A percentile compares a stretch with the other conserved stretches of the same genome.
These are phyloP conservation scores for Antrodiella citrinella DNA, from an alignment of 768 basidiomycete species.

Conservation along the genomic window DNA sequence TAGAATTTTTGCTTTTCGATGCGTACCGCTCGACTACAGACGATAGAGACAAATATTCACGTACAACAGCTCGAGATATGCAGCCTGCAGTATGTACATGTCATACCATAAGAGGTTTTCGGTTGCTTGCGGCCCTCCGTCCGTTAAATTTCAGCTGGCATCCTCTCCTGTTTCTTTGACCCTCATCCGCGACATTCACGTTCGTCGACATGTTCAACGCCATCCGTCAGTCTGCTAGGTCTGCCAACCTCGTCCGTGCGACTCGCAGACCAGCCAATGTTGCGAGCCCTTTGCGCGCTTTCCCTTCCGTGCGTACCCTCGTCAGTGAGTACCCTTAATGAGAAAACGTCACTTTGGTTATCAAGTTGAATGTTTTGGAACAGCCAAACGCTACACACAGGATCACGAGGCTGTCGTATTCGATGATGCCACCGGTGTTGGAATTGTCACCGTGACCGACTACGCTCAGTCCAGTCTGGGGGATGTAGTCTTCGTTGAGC, in stretches of 20 bases:
- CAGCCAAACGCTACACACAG: slow-evolving; percentile 72
- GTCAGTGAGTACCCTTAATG: slow-evolving; percentile 42
- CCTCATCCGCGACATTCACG: background rate
- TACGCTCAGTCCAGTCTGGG: slow-evolving; percentile 89
- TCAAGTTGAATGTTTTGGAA: background rate
- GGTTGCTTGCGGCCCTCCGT: background rate
- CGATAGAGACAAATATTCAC: no score
- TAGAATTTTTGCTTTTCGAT: no score
- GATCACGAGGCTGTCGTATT: slow-evolving; percentile 85
- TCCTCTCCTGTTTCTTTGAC: background rate
- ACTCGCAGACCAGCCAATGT: slow-evolving; percentile 18
- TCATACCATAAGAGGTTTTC: background rate
- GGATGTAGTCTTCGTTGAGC: slow-evolving; percentile 96
- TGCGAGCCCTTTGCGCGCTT: slow-evolving; percentile 17
- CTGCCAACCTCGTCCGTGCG: slow-evolving; percentile 20
- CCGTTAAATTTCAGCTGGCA: background rate
- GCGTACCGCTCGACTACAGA: no score
- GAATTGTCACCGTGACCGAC: slow-evolving; percentile 80
- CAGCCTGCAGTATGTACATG: no score
- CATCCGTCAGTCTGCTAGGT: slow-evolving; percentile 23
- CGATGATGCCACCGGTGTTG: slow-evolving; percentile 70
- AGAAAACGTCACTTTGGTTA: background rate
- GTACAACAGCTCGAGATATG: no score
- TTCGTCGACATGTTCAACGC: slow-evolving; percentile 20
- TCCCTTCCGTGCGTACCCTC: slow-evolving; percentile 37